A percentile compares a stretch with the other conserved stretches of the same genome.
Evolutionary conservation across 345 rosid species (phyloP).

Genomic region (Hibiscus trionum): DNA sequence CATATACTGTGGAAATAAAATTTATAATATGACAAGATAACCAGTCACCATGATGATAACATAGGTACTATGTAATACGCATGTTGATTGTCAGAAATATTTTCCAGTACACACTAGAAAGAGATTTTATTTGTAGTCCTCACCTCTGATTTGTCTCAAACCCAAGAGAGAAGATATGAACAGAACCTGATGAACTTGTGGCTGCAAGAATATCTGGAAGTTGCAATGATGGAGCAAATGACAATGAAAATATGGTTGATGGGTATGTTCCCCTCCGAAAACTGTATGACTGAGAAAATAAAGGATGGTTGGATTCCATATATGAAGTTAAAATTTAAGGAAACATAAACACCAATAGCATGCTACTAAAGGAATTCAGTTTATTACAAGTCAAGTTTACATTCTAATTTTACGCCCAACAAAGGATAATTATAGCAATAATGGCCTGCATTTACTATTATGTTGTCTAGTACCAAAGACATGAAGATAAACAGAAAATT

Average conservation of each 20-base stretch:
- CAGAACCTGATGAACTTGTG: slow-evolving; percentile 76
- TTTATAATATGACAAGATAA: neutral
- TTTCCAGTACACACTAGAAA: neutral
- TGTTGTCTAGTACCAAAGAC: neutral
- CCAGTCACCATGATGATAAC: neutral
- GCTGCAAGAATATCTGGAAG: slow-evolving; percentile 78
- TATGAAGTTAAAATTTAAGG: neutral
- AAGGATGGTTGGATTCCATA: slow-evolving; percentile 14
- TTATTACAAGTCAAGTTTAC: neutral
- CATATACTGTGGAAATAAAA: neutral
- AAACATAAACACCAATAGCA: neutral
- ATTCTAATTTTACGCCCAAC: neutral
- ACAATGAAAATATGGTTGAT: slow-evolving; percentile 80
- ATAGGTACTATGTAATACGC: neutral
- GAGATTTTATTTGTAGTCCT: slow-evolving; percentile 3
- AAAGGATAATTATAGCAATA: neutral
- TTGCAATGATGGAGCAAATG: slow-evolving; percentile 68
- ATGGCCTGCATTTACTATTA: neutral
- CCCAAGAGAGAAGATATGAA: slow-evolving; percentile 65
- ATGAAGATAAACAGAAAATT: too few relatives aligned
- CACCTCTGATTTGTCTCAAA: slow-evolving; percentile 67
- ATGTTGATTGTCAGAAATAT: neutral
- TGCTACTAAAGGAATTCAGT: neutral
- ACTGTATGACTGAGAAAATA: slow-evolving; percentile 54
- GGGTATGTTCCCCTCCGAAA: slow-evolving; percentile 84